Conservation (phyloP, 140 eudicot species). For the Oenanthe javanica region DNA sequence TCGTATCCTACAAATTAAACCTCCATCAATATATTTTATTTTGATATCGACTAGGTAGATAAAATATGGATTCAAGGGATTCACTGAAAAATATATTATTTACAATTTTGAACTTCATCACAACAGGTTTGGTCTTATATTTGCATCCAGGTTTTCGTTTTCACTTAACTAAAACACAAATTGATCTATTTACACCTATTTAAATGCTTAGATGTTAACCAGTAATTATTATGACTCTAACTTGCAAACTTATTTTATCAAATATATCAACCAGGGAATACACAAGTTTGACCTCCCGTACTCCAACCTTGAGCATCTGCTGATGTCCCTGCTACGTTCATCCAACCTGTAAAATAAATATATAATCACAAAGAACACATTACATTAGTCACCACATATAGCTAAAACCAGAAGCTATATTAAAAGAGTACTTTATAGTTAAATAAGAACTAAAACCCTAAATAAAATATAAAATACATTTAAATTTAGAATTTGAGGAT, state of each 20-base stretch:
- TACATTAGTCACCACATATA: background rate
- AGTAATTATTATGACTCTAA: background rate
- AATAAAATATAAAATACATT: background rate
- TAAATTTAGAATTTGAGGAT: too few relatives aligned
- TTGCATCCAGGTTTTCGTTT: too few relatives aligned
- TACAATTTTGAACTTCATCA: too few relatives aligned
- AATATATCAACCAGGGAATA: background rate
- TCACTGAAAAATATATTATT: too few relatives aligned
- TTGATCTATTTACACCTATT: too few relatives aligned
- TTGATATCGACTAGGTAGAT: too few relatives aligned
- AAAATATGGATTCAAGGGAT: too few relatives aligned
- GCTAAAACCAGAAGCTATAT: background rate
- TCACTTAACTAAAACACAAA: too few relatives aligned
- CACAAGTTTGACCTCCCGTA: slow-evolving; percentile 13
- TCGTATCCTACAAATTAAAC: too few relatives aligned
- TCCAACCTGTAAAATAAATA: slow-evolving; percentile 20
- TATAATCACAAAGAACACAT: background rate
- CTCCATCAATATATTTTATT: too few relatives aligned
- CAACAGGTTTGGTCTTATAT: too few relatives aligned
- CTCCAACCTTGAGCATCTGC: slow-evolving; percentile 19
- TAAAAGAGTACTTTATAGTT: background rate
- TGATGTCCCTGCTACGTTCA: slow-evolving; percentile 19
- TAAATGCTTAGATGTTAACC: background rate
- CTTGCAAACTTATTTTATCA: background rate
- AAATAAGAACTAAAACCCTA: background rate